Evolutionary conservation across 1,284 basidiomycete species (phyloP).

Genomic region (Vanrija sp.): DNA sequence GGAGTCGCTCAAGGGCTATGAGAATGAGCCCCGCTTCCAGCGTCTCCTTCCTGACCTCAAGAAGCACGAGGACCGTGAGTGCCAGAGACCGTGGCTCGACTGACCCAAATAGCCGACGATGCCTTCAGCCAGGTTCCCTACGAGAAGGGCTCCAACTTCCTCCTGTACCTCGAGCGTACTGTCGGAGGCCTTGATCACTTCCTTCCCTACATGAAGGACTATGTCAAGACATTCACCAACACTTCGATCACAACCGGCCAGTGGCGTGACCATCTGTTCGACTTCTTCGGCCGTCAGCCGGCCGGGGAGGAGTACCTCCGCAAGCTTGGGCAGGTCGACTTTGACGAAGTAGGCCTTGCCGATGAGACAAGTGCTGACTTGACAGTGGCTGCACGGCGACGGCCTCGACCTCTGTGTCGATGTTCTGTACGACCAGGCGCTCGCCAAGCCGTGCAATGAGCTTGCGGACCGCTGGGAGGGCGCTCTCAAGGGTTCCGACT

Average conservation of each 20-base stretch:
- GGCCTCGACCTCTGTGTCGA: conserved; percentile 72
- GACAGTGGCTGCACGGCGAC: conserved; percentile 77
- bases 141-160: conserved; percentile 70
- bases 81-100: not conserved
- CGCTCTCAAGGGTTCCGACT: conserved; percentile 55
- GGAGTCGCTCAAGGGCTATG: conserved; percentile 61
- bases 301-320: conserved; percentile 63
- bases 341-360: conserved; percentile 58
- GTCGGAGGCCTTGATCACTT: conserved; percentile 85
- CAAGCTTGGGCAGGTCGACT: conserved; percentile 70
- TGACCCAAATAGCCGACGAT: conserved; percentile 61
- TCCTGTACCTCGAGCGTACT: conserved; percentile 65
- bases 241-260: conserved; percentile 81
- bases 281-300: conserved; percentile 60
- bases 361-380: conserved; percentile 4
- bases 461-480: conserved; percentile 75
- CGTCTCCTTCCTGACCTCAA: conserved; percentile 80
- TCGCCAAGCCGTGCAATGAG: conserved; percentile 60
- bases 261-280: conserved; percentile 81
- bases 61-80: conserved; percentile 45
- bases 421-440: conserved; percentile 75
- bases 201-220: conserved; percentile 69
- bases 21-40: conserved; percentile 64
- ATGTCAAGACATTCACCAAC: conserved; percentile 53
- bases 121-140: conserved; percentile 68